Conservation (phyloP, 164 flowering plant species). For the Tetracentron sinense region DNA sequence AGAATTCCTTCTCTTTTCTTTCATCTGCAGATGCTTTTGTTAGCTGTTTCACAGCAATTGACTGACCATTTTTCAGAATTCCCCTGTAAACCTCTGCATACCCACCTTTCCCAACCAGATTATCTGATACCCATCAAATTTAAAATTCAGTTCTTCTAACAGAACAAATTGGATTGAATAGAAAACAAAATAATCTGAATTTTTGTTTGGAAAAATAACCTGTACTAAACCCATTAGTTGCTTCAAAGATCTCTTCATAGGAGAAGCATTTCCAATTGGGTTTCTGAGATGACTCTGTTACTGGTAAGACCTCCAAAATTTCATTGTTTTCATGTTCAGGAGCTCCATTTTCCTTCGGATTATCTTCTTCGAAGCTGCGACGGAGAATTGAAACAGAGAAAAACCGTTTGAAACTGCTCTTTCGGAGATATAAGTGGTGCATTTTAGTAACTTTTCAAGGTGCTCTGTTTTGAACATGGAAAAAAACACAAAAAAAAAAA, state of each 20-base stretch:
- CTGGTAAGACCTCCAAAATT: conserved; percentile 11
- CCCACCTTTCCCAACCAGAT: conserved; percentile 89
- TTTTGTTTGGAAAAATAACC: conserved; percentile 31
- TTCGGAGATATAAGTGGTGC: conserved; percentile 21
- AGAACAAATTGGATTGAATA: not conserved
- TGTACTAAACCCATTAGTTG: conserved; percentile 70
- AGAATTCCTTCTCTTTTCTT: conserved; percentile 78
- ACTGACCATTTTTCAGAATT: conserved; percentile 50
- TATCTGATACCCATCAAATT: conserved; percentile 43
- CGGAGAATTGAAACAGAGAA: conserved; percentile 47
- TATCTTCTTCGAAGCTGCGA: conserved; percentile 34
- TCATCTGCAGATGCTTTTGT: conserved; percentile 56
- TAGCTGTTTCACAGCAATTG: conserved; percentile 78
- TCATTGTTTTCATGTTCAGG: conserved; percentile 6
- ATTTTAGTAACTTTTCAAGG: conserved; percentile 4
- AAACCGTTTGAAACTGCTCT: conserved; percentile 62
- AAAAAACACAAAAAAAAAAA: not conserved
- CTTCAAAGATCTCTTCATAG: conserved; percentile 63
- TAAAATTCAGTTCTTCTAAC: not conserved
- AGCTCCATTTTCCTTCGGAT: conserved; percentile 4
- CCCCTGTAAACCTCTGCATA: conserved; percentile 95
- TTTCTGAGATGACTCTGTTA: conserved; percentile 28
- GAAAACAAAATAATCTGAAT: not conserved
- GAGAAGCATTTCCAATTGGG: conserved; percentile 91
- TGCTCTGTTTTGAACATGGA: not conserved